Base-by-base conservation (phyloP, 1,284 basidiomycete species). In the Tremellales sp. region DNA sequence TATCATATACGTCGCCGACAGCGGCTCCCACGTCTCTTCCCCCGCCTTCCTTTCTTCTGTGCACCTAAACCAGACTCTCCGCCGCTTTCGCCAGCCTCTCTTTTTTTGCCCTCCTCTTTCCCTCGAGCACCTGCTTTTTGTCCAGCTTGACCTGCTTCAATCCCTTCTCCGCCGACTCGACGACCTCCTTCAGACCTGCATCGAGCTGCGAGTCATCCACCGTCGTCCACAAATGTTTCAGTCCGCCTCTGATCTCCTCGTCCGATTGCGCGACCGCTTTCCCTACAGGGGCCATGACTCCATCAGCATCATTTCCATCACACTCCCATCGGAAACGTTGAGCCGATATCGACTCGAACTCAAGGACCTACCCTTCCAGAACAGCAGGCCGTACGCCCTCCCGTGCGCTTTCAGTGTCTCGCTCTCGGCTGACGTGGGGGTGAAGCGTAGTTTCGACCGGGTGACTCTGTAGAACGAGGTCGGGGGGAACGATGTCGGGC, bases 401-500 rank as follows among this genome's bases (percentile, higher is more conserved):
- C 50, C 50, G 31, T 28, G 25, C 18, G 40, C 45, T 21, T 36
- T 47, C 21, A 51, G 26, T 22, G 21, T 21, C 22, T 18, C 31
- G 35, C 28, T 24, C 45, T 25, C 45, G n/a, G 8, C 18, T 25
- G 21, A 36, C 6, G 24, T 18, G 28, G 45, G 37, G 12, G 41
- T 47, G 50, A 63, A 64, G 39, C 58, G 54, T 39, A 69, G 57
- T 28, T 56, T 47, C 4, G 59, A 54, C 12, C 58, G 47, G 8
- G 63, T 63, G 27, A 71, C 49, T 35, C 57, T 56, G 50, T 63
- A 68, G 48, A 63, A 68, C 26, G 57, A 54, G 45, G 58, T 51
- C 19, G 40, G 43, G 22, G 58, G 57, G 56, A 51, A 56, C 26
- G 47, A 31, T 25, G 44, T 40, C 7, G 61, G 61, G 28, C 58